Evolutionary conservation across 805 yeast genomes (phyloP).

Genomic region (Saccharomyces mikatae): DNA sequence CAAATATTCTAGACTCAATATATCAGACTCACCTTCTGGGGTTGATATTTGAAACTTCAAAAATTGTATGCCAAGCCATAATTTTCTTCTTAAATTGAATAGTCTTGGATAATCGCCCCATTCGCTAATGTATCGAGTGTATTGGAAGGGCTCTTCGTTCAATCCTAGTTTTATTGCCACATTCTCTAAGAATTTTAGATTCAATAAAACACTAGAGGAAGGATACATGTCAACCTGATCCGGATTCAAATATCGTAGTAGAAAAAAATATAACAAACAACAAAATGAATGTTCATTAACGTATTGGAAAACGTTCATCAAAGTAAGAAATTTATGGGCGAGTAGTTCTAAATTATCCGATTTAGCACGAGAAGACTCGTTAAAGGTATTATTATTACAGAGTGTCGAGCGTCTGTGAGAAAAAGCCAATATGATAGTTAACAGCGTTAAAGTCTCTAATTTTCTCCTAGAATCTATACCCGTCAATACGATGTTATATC

Average conservation of each 20-base stretch:
- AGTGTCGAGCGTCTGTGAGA: constrained; percentile 2
- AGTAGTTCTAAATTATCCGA: neutral
- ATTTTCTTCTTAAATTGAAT: constrained; percentile 5
- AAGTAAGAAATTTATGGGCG: constrained; percentile 5
- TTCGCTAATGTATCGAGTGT: constrained; percentile 2
- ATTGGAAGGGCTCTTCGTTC: constrained; percentile 7
- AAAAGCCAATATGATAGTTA: constrained; percentile 5
- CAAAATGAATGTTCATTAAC: constrained; percentile 8
- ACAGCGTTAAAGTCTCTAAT: constrained; percentile 8
- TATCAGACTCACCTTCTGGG: constrained; percentile 6
- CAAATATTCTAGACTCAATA: constrained; percentile 2
- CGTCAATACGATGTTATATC: constrained; percentile 5
- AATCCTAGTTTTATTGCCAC: constrained; percentile 7
- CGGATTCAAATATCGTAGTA: constrained; percentile 7
- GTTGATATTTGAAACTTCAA: constrained; percentile 2
- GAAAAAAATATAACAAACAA: constrained; percentile 6
- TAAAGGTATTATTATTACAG: neutral
- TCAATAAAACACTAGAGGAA: constrained; percentile 4
- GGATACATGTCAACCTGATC: constrained; percentile 4
- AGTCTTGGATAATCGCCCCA: neutral
- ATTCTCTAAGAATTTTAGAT: constrained; percentile 4
- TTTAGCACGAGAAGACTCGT: neutral
- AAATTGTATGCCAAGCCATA: constrained; percentile 9
- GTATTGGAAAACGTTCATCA: constrained; percentile 8
- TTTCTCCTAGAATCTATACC: constrained; percentile 8